Evolutionary conservation across 306 rosid genomes (phyloP).

Genomic region (Carpinus fangiana): DNA sequence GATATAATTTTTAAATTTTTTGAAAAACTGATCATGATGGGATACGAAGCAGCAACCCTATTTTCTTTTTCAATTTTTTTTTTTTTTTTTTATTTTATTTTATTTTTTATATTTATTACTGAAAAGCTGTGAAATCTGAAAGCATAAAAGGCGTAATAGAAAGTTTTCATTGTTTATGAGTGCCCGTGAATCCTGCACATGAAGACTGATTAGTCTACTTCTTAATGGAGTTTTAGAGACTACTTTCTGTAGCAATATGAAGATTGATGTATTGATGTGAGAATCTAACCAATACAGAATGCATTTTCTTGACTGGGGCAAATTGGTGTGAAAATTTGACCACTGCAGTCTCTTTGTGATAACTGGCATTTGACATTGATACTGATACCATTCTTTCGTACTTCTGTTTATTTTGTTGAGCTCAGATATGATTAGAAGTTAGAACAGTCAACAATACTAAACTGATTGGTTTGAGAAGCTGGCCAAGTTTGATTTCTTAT

Average conservation of each 20-base stretch:
- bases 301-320: neutral
- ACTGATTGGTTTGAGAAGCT: conserved; percentile 26
- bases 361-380: neutral
- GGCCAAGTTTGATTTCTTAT: conserved; percentile 8
- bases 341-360: neutral
- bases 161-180: neutral
- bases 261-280: neutral
- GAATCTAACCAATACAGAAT: neutral
- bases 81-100: neutral
- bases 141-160: neutral
- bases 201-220: neutral
- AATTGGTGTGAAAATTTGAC: neutral
- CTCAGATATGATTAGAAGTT: conserved; percentile 4
- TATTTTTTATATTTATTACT: neutral
- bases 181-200: too few species aligned
- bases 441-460: neutral
- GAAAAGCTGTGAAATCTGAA: neutral
- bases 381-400: neutral
- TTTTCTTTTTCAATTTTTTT: neutral
- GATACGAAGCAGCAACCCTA: neutral
- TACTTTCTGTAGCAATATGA: neutral
- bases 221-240: neutral
- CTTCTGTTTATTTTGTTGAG: neutral
- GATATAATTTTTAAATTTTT: neutral
- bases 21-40: neutral